Evolutionary conservation across 1,284 basidiomycete species (phyloP).

Genomic region (Moesziomyces antarcticus): DNA sequence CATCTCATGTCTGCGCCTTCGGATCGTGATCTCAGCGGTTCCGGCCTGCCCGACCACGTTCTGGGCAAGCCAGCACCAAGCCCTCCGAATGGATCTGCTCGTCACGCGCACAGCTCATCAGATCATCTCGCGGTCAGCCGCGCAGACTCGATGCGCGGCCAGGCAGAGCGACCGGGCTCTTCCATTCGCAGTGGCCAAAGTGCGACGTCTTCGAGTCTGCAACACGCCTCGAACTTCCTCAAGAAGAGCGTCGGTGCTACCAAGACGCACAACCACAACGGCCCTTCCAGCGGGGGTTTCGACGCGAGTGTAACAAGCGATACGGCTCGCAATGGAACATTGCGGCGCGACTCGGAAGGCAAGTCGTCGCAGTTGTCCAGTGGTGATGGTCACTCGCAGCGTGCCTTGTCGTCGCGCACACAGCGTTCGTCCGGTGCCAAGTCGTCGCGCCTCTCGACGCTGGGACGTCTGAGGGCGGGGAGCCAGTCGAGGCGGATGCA

Average conservation of each 20-base stretch:
- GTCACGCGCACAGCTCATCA: conserved; percentile 1
- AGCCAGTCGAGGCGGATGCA: conserved; percentile 29
- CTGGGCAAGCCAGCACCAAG: neutral
- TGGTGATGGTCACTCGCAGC: conserved; percentile 35
- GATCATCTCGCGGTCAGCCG: conserved; percentile 4
- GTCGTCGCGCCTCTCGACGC: conserved; percentile 29
- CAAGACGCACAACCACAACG: conserved; percentile 3
- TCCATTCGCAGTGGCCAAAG: conserved; percentile 27
- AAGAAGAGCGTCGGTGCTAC: neutral
- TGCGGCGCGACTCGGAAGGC: conserved; percentile 25
- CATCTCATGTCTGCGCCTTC: conserved; percentile 32
- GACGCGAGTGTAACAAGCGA: neutral
- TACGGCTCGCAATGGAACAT: neutral
- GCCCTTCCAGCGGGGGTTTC: no score
- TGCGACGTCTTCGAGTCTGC: conserved; percentile 22
- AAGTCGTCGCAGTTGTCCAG: conserved; percentile 35
- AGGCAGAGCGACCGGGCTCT: conserved; percentile 1
- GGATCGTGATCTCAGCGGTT: conserved; percentile 9
- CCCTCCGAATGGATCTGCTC: neutral
- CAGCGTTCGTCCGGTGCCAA: conserved; percentile 24
- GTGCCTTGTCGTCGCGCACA: conserved; percentile 30
- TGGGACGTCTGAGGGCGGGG: conserved; percentile 30
- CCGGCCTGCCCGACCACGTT: conserved; percentile 1
- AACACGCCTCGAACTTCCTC: conserved; percentile 14
- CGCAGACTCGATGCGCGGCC: conserved; percentile 20